phyloP scores from a whole-genome alignment of 306 rosid species.

The Glycine tomentella region DNA sequence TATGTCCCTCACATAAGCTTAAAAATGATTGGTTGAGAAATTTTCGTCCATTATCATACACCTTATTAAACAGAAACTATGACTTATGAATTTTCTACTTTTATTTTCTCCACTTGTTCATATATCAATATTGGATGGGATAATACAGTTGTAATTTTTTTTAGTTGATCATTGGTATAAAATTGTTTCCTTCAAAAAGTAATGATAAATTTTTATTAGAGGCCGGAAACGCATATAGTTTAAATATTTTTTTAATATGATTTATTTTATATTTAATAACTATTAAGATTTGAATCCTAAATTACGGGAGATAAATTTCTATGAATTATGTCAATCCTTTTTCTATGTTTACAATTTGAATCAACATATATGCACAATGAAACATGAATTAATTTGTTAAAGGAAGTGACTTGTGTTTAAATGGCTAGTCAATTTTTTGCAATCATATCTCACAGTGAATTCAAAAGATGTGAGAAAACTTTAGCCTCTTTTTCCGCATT shows the following conservation, averaged over 20 bases:
- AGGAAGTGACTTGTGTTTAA: background rate
- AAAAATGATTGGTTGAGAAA: background rate
- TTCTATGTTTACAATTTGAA: no score
- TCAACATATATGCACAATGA: background rate
- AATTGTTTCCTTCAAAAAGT: no score
- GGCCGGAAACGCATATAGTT: no score
- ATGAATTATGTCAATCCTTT: no score
- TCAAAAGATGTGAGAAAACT: background rate
- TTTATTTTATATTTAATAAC: no score
- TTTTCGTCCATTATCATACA: background rate
- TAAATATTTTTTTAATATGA: no score
- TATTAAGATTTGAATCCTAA: no score
- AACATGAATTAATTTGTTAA: background rate
- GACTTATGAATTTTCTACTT: background rate
- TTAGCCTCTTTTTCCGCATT: background rate
- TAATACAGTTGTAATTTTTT: no score
- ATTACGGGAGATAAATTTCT: no score
- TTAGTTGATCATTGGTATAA: no score
- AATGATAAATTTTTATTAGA: no score
- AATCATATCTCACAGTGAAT: background rate
- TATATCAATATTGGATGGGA: background rate
- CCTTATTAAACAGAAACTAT: background rate
- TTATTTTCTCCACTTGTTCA: background rate
- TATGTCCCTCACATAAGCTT: background rate
- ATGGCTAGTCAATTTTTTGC: constrained; percentile 21